Evolutionary conservation across 139 green algal genomes (phyloP).

Genomic region (Pseudopediastrum boryanum): DNA sequence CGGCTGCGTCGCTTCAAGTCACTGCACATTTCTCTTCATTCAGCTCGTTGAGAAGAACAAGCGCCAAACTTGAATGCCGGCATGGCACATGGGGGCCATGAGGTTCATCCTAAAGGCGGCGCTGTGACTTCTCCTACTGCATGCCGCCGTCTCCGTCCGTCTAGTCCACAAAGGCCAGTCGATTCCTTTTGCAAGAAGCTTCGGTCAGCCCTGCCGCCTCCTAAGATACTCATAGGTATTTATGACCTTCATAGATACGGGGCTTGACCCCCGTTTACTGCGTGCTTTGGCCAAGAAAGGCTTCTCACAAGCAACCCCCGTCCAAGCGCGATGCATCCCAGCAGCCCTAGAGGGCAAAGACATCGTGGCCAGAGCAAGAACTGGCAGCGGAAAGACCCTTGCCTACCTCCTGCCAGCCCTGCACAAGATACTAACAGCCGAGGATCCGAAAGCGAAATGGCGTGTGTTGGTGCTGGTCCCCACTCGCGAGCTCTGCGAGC

Average conservation of each 20-base stretch:
- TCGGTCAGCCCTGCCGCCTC: not conserved
- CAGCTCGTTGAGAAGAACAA: no score
- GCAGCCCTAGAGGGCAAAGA: conserved; percentile 82
- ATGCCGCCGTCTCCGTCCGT: no score
- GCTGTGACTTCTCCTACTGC: not conserved
- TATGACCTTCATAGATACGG: conserved; percentile 30
- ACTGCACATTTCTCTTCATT: no score
- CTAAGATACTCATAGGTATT: not conserved
- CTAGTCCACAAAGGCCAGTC: not conserved
- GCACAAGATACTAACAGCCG: conserved; percentile 62
- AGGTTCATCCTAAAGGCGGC: not conserved
- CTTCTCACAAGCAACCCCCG: conserved; percentile 65
- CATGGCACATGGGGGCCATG: not conserved
- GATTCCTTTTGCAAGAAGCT: no score
- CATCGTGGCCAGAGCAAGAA: conserved; percentile 78
- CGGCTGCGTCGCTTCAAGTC: no score
- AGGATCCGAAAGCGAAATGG: conserved; percentile 46
- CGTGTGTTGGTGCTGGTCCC: conserved; percentile 83
- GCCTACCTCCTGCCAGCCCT: conserved; percentile 88
- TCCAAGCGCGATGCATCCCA: conserved; percentile 76
- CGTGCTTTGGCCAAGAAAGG: conserved; percentile 71
- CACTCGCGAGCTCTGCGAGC: conserved; percentile 93
- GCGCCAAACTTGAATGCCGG: no score
- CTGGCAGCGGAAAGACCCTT: conserved; percentile 90
- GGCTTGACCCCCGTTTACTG: conserved; percentile 83